Evolutionary conservation across 139 green algal species (phyloP), one percentile per base, ranked within the genome.

Genomic region (Yamagishiella unicocca): DNA sequence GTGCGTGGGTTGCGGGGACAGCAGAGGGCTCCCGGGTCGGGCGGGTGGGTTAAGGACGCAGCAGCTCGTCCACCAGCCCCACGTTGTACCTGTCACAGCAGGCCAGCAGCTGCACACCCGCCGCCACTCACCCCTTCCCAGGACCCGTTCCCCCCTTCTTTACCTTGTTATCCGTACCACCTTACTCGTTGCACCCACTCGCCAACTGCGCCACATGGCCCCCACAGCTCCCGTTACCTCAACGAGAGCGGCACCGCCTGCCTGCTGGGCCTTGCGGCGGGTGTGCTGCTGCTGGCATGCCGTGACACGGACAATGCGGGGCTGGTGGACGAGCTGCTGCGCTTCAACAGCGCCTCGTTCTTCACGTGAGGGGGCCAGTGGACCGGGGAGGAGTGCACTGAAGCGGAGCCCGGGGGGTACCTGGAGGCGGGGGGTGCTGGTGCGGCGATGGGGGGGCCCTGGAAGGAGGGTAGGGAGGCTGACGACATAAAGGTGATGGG

Each of bases 311-410:
- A 25, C 24, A 58, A 37, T 27, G 55, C 70, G 27, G 62, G 40
- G 0, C 54, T 91, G 19, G 80, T 92, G 12, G 76, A 83, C 19
- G 43, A 61, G 2, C 87, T 94, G 67, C 87, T 92, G 67, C 77
- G 64, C 35, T 94, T 94, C 67, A 89, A 91, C 64, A 80, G 62
- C 27, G 89, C 81, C 4, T 55, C 68, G 31, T 92, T 92, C 55
- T 92, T 92, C 84, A 92, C 84, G 88, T 91, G 67, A 87, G 83
- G n/a, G 1, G 5, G 27, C 10, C 4, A 29, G 38, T n/a, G n/a
- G n/a, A n/a, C n/a, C n/a, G 4, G 54, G 25, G 24, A 46, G 37
- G 35, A 2, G 33, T 33, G 35, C 17, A 24, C 25, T 45, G 37
- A 22, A n/a, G 19, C 33, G 6, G 33, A 3, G 1, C 7, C 21